phyloP scores from a whole-genome alignment of 192 early-diverging fungal species.

The Bifiguratus adelaidae region DNA sequence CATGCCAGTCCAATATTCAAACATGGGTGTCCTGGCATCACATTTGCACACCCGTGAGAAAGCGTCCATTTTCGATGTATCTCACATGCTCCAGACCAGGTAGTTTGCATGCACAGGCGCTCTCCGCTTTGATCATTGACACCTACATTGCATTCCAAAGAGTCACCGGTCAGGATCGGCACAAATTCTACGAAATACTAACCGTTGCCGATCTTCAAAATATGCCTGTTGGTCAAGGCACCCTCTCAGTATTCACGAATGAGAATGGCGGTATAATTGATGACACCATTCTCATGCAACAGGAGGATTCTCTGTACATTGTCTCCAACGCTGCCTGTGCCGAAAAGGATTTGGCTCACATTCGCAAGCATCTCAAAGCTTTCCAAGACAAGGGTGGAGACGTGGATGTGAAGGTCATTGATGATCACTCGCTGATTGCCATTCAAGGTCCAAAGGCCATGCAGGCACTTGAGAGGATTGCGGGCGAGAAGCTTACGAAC shows the following conservation, averaged over 20 bases:
- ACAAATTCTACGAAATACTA: conserved; percentile 80
- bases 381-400: conserved; percentile 89
- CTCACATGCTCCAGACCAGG: conserved; percentile 95
- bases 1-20: conserved; percentile 91
- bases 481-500: conserved; percentile 46
- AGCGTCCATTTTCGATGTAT: conserved; percentile 94
- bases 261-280: conserved; percentile 96
- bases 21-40: conserved; percentile 79
- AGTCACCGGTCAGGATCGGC: conserved; percentile 76
- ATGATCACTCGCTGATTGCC: conserved; percentile 81
- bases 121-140: background rate
- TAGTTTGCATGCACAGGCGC: conserved; percentile 11
- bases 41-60: conserved; percentile 83
- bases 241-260: conserved; percentile 92
- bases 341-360: conserved; percentile 90
- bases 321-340: conserved; percentile 97
- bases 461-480: conserved; percentile 48
- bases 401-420: conserved; percentile 76
- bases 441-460: conserved; percentile 85
- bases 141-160: conserved; percentile 15
- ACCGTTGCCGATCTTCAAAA: conserved; percentile 80
- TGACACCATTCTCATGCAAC: conserved; percentile 92
- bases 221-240: conserved; percentile 67
- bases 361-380: conserved; percentile 59
- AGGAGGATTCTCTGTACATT: conserved; percentile 71